phyloP scores from a whole-genome alignment of 371 early-diverging fungal species.

The Zychaea mexicana region DNA sequence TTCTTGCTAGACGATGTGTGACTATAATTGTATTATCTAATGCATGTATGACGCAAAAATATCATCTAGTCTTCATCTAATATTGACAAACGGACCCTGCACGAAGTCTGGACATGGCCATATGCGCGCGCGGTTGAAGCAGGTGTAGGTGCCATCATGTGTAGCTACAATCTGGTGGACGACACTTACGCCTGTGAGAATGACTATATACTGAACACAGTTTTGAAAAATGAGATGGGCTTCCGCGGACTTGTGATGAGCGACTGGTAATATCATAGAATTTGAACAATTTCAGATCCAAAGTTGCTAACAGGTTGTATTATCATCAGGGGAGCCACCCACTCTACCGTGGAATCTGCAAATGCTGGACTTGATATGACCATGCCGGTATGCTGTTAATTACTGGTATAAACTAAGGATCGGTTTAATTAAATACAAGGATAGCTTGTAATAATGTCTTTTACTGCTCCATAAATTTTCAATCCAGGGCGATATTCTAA shows the following conservation, averaged over 20 bases:
- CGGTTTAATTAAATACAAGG: constrained; percentile 11
- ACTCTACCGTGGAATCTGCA: constrained; percentile 22
- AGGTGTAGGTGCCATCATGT: constrained; percentile 54
- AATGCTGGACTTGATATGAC: constrained; percentile 52
- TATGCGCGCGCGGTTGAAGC: constrained; percentile 49
- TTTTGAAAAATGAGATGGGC: constrained; percentile 41
- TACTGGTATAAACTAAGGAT: too few species aligned
- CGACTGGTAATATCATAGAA: constrained; percentile 20
- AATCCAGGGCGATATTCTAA: constrained; percentile 27
- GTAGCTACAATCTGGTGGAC: constrained; percentile 48
- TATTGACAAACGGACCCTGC: constrained; percentile 53
- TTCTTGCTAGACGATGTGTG: constrained; percentile 13
- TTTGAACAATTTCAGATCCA: background rate
- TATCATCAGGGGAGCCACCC: constrained; percentile 16
- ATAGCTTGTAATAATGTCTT: background rate
- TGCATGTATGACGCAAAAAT: too few species aligned
- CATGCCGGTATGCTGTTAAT: constrained; percentile 44
- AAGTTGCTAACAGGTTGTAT: too few species aligned
- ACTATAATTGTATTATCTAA: constrained; percentile 23
- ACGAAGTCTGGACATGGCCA: constrained; percentile 56
- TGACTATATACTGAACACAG: constrained; percentile 27
- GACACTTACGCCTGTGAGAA: constrained; percentile 45
- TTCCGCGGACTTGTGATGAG: constrained; percentile 34
- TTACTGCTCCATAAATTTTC: background rate
- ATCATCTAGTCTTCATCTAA: constrained; percentile 33